A percentile compares a stretch with the other conserved stretches of the same genome.
Conservation (phyloP, 2,329 filamentous ascomycete genomes). For the Epichloe bromicola region DNA sequence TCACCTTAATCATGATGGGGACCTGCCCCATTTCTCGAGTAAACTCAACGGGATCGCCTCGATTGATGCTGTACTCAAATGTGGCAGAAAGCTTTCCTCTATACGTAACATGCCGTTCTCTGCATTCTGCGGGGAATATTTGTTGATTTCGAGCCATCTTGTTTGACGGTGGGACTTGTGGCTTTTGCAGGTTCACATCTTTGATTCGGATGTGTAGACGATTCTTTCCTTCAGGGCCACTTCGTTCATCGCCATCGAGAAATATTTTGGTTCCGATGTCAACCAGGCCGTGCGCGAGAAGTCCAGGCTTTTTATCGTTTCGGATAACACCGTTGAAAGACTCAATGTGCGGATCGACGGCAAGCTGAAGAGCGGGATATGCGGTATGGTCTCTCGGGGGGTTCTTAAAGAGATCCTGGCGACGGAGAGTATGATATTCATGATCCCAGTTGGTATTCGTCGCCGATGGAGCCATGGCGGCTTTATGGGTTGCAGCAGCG, state of each 20-base stretch:
- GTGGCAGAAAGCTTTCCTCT: constrained; percentile 72
- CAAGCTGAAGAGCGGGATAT: constrained; percentile 72
- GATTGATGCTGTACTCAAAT: constrained; percentile 77
- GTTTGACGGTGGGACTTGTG: constrained; percentile 66
- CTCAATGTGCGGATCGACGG: constrained; percentile 86
- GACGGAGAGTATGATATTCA: constrained; percentile 72
- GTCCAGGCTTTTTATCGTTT: constrained; percentile 43
- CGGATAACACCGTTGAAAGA: constrained; percentile 89
- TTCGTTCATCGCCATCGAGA: constrained; percentile 65
- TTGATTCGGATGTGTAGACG: constrained; percentile 65
- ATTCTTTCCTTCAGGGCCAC: constrained; percentile 51
- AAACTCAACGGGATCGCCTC: constrained; percentile 71
- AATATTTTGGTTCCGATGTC: constrained; percentile 87
- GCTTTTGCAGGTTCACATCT: constrained; percentile 71
- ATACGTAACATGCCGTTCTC: constrained; percentile 88
- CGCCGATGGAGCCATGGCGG: constrained; percentile 39
- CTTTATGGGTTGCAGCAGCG: neutral
- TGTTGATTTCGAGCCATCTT: constrained; percentile 75
- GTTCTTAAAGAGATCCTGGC: constrained; percentile 78
- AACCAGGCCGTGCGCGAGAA: constrained; percentile 60
- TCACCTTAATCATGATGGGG: constrained; percentile 84
- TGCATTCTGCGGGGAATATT: constrained; percentile 82
- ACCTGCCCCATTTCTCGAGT: constrained; percentile 77
- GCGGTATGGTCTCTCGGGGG: constrained; percentile 79
- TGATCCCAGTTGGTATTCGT: constrained; percentile 68